A percentile compares a stretch with the other conserved stretches of the same genome.
Evolutionary conservation across 768 basidiomycete species (phyloP).

Genomic region (Dentipellis sp.): DNA sequence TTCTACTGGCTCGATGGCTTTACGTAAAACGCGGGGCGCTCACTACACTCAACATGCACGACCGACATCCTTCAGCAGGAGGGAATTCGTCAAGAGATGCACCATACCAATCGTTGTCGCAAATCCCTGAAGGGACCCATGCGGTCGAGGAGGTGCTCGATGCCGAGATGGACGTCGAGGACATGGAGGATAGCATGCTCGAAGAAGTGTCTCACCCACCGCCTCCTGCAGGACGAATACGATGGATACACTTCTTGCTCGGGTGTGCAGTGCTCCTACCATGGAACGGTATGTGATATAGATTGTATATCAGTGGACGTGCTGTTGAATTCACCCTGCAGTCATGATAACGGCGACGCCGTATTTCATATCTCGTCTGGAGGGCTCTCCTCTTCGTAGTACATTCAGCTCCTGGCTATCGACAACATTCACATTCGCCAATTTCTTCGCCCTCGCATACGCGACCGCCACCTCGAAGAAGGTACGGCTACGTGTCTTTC

Average conservation of each 20-base stretch:
- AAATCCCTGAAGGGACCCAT: constrained; percentile 1
- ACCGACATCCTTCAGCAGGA: constrained; percentile 6
- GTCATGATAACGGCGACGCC: constrained; percentile 83
- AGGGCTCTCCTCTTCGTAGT: constrained; percentile 42
- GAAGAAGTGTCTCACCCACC: neutral
- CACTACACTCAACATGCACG: neutral
- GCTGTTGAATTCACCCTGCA: constrained; percentile 21
- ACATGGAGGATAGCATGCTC: neutral
- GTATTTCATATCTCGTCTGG: constrained; percentile 67
- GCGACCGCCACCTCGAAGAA: constrained; percentile 62
- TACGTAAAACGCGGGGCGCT: neutral
- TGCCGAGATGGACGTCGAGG: constrained; percentile 1
- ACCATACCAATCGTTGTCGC: constrained; percentile 8
- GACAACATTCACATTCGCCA: constrained; percentile 44
- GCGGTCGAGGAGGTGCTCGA: constrained; percentile 3
- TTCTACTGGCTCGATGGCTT: neutral
- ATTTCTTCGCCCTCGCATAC: constrained; percentile 64
- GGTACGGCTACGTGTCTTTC: constrained; percentile 29
- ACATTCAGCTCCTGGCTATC: constrained; percentile 39
- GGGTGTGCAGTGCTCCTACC: constrained; percentile 76
- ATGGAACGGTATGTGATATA: constrained; percentile 69
- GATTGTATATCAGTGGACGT: neutral
- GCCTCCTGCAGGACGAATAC: constrained; percentile 34
- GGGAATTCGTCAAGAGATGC: neutral
- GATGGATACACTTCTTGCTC: constrained; percentile 62